Conservation (phyloP, 2,329 filamentous ascomycete species). For the Claviceps citrina region DNA sequence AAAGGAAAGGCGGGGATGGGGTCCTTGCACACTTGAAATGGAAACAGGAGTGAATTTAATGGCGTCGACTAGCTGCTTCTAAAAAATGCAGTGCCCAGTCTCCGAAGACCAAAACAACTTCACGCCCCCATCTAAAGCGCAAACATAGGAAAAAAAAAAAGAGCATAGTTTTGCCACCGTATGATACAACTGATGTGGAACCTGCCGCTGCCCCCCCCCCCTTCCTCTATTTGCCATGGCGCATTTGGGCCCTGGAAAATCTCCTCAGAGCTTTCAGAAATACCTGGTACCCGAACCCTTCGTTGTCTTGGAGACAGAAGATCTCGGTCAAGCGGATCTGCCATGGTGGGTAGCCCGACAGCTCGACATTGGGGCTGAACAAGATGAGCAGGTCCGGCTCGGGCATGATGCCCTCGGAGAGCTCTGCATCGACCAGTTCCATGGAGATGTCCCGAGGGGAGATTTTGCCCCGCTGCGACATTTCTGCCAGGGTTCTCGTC, state of each 20-base stretch:
- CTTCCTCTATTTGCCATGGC: slow-evolving; percentile 52
- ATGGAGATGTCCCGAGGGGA: slow-evolving; percentile 65
- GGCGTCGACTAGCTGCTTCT: too few relatives aligned
- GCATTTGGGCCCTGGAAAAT: slow-evolving; percentile 77
- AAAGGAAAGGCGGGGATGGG: too few relatives aligned
- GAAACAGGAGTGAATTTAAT: too few relatives aligned
- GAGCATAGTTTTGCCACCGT: not conserved
- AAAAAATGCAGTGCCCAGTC: not conserved
- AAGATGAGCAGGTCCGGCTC: slow-evolving; percentile 84
- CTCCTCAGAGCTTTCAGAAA: slow-evolving; percentile 75
- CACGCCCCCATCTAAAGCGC: too few relatives aligned
- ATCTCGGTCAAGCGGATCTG: slow-evolving; percentile 91
- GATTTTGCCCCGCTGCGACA: slow-evolving; percentile 83
- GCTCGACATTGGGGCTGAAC: slow-evolving; percentile 68
- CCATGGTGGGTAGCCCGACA: slow-evolving; percentile 93
- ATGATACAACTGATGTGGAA: too few relatives aligned
- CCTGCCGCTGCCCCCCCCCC: too few relatives aligned
- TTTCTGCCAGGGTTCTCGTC: slow-evolving; percentile 83
- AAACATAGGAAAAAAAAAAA: not conserved
- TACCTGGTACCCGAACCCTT: slow-evolving; percentile 81
- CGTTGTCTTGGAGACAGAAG: slow-evolving; percentile 61
- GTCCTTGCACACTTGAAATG: too few relatives aligned
- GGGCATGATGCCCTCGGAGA: slow-evolving; percentile 61
- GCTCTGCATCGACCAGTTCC: slow-evolving; percentile 78
- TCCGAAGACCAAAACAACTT: too few relatives aligned